These are phyloP conservation scores for Coriolopsis trogii DNA, from an alignment of 1,284 basidiomycete genomes.

Conservation along the genomic window DNA sequence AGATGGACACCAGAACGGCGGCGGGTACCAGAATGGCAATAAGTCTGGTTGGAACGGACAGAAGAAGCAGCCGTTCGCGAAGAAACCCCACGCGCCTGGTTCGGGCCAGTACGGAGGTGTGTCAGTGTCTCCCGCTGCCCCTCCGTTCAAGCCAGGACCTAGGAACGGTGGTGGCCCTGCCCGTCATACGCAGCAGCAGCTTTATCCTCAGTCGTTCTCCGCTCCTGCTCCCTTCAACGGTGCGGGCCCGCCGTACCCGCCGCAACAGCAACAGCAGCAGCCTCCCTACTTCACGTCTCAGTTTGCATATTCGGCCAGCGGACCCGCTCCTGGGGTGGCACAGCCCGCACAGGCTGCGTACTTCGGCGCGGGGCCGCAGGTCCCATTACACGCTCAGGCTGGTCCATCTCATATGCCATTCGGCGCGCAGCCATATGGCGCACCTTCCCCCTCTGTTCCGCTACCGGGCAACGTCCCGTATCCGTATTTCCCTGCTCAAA, in stretches of 20 bases:
- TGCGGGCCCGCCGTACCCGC: background rate
- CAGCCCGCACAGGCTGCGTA: conserved; percentile 10
- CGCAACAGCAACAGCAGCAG: too few relatives aligned
- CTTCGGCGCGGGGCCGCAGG: conserved; percentile 3
- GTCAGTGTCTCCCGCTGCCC: background rate
- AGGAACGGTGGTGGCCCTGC: conserved; percentile 8
- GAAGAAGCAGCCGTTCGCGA: conserved; percentile 9
- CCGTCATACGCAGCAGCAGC: conserved; percentile 1
- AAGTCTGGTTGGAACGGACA: conserved; percentile 12
- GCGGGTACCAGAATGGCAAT: conserved; percentile 2
- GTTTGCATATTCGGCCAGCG: conserved; percentile 1
- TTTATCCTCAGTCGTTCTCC: background rate
- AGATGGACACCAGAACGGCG: too few relatives aligned
- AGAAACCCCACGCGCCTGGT: conserved; percentile 10
- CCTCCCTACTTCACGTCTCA: background rate
- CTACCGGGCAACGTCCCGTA: background rate
- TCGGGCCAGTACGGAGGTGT: conserved; percentile 12
- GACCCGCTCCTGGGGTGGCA: background rate
- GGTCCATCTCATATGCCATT: conserved; percentile 1
- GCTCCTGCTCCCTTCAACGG: conserved; percentile 8
- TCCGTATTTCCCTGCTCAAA: conserved; percentile 4
- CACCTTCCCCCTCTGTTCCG: too few relatives aligned
- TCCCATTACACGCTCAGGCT: background rate
- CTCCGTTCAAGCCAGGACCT: conserved; percentile 16
- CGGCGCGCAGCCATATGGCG: too few relatives aligned